Evolutionary conservation across 441 rosid genomes (phyloP), one percentile per base, ranked within the genome.

Genomic region (Brassica hybrid): DNA sequence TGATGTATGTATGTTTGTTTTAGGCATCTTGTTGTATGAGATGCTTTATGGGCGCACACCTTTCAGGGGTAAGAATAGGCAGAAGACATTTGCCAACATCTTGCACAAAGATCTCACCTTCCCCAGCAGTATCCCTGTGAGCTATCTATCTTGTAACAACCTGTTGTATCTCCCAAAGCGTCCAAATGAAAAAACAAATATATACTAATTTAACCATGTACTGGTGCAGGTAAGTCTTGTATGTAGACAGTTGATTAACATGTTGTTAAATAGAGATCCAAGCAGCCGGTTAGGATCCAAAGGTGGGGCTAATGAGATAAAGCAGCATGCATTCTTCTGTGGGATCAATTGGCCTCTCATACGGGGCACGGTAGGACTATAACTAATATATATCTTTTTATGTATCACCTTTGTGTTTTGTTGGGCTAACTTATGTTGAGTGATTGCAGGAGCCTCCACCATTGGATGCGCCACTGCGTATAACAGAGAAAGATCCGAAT

Each of bases 31-130:
- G 81, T 75, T 96, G 86, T 96, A 96, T 72, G 99, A 96, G 87
- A 96, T 96, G 98, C 85, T 96, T 43, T 96, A 93, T 6, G 99
- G 98, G 2, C 97, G 98, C 6, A 96, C 98, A 25, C 98, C 99
- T 69, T 94, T 94, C 83, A 86, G 98, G 77, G 98, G 99, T 34
- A 96, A 96, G 88, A 96, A 96, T 71, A 90, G 99, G 87, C 98
- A 91, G 77, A 96, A 86, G 89, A 94, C 99, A 68, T 96, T 92
- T 85, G 86, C 91, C 81, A 96, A 94, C 87, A 90, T 96, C 78
- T 87, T 96, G 86, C 88, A 82, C 90, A 96, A 96, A 86, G 97
- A 94, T 81, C 98, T 96, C 68, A 92, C 98, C 4, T 94, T 94
- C 76, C 99, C 99, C 1, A 96, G 97, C 73, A 92, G 99, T 89